phyloP scores from a whole-genome alignment of 176 grass and related monocot species.

The Melocanna baccifera region DNA sequence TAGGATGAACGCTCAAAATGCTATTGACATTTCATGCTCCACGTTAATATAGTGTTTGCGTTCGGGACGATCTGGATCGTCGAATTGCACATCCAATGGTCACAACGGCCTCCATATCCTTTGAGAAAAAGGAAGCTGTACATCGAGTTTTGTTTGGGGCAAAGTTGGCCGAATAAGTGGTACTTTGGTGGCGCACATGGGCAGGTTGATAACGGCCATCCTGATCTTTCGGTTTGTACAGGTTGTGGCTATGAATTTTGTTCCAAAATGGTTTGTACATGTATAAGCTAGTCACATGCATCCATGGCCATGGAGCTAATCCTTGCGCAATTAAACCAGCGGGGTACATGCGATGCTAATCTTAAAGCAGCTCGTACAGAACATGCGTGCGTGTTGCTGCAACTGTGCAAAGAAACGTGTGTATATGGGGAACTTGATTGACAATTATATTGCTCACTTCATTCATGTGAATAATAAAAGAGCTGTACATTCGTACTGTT shows the following conservation, averaged over 20 bases:
- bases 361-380: background rate
- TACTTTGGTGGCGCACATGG: conserved; percentile 39
- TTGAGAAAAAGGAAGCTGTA: background rate
- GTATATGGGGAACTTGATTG: background rate
- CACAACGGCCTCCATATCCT: background rate
- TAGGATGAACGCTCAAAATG: background rate
- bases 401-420: conserved; percentile 29
- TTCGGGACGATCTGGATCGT: background rate
- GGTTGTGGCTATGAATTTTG: background rate
- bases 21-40: background rate
- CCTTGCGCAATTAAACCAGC: background rate
- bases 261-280: conserved; percentile 19
- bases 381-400: background rate
- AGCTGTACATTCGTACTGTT: background rate
- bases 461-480: background rate
- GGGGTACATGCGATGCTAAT: background rate
- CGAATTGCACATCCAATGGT: background rate
- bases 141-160: background rate
- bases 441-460: background rate
- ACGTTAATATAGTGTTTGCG: background rate
- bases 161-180: background rate
- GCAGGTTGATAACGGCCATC: background rate
- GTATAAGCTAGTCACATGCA: conserved; percentile 5
- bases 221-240: background rate
- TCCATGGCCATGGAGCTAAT: background rate